phyloP scores from a whole-genome alignment of 352 stramenopile species.

The Hyaloperonospora brassicae region DNA sequence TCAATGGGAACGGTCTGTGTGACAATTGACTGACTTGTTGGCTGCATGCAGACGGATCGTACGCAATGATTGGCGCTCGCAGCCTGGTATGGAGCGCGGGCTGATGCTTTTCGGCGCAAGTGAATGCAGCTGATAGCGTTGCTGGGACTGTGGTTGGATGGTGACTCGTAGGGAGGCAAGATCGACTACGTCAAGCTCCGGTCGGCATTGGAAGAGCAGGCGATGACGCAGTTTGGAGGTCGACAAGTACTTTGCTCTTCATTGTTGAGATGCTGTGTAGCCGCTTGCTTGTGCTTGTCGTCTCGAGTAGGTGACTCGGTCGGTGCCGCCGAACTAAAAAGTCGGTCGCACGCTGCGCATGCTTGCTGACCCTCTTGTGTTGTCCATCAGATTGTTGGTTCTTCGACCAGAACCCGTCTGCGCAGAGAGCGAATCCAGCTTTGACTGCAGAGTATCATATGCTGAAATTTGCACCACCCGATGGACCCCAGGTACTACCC shows the following conservation, averaged over 20 bases:
- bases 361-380: slow-evolving; percentile 16
- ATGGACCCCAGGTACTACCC: slow-evolving; percentile 55
- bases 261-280: slow-evolving; percentile 1
- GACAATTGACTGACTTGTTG: background rate
- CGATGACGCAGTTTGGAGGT: slow-evolving; percentile 46
- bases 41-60: slow-evolving; percentile 47
- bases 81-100: slow-evolving; percentile 24
- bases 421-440: slow-evolving; percentile 19
- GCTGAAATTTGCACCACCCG: slow-evolving; percentile 63
- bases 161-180: slow-evolving; percentile 31
- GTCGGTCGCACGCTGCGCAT: slow-evolving; percentile 5
- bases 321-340: background rate
- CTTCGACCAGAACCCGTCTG: slow-evolving; percentile 71
- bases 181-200: slow-evolving; percentile 73
- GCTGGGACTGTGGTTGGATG: background rate
- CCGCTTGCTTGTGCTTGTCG: slow-evolving; percentile 10
- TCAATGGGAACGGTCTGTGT: background rate
- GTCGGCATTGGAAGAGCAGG: slow-evolving; percentile 40
- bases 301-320: slow-evolving; percentile 5
- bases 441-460: slow-evolving; percentile 43
- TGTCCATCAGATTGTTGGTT: slow-evolving; percentile 74
- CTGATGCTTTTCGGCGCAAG: no score
- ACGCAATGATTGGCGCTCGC: slow-evolving; percentile 55
- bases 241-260: background rate
- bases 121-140: no score